These are phyloP conservation scores for Globisporangium ultimum DNA, from an alignment of 352 stramenopile species.

Conservation along the genomic window DNA sequence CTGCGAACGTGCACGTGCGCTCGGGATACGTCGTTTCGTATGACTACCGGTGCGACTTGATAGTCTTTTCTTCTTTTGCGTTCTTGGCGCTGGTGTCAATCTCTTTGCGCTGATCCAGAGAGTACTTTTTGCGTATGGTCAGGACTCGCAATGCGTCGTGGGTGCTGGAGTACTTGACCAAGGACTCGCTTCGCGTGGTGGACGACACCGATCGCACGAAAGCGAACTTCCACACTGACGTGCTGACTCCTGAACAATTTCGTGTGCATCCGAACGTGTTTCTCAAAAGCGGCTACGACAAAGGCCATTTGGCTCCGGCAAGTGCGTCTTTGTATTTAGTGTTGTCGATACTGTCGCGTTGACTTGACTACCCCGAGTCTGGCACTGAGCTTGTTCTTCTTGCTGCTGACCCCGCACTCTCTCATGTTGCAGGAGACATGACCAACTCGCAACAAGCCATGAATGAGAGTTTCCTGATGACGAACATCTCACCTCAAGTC, in stretches of 20 bases:
- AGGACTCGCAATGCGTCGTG: conserved; percentile 84
- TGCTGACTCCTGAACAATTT: conserved; percentile 64
- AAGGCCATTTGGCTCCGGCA: conserved; percentile 92
- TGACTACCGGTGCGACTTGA: conserved; percentile 56
- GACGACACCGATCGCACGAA: conserved; percentile 80
- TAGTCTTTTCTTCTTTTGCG: neutral
- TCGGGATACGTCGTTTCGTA: conserved; percentile 84
- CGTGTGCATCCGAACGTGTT: conserved; percentile 88
- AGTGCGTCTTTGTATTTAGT: conserved; percentile 39
- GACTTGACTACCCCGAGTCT: no score
- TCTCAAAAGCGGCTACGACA: conserved; percentile 91
- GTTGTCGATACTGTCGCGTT: neutral
- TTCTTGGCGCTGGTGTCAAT: neutral
- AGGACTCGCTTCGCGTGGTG: conserved; percentile 53
- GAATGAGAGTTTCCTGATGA: conserved; percentile 95
- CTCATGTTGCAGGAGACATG: conserved; percentile 76
- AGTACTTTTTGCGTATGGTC: neutral
- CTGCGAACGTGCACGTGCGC: conserved; percentile 65
- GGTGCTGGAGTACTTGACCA: conserved; percentile 84
- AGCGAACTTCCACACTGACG: conserved; percentile 86
- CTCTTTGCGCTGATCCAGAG: neutral
- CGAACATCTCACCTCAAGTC: conserved; percentile 93
- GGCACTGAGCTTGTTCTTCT: neutral
- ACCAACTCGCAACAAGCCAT: conserved; percentile 70
- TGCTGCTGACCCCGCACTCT: neutral